Base-by-base conservation (phyloP, 2,329 filamentous ascomycete species). In the Malbranchea zuffiana region DNA sequence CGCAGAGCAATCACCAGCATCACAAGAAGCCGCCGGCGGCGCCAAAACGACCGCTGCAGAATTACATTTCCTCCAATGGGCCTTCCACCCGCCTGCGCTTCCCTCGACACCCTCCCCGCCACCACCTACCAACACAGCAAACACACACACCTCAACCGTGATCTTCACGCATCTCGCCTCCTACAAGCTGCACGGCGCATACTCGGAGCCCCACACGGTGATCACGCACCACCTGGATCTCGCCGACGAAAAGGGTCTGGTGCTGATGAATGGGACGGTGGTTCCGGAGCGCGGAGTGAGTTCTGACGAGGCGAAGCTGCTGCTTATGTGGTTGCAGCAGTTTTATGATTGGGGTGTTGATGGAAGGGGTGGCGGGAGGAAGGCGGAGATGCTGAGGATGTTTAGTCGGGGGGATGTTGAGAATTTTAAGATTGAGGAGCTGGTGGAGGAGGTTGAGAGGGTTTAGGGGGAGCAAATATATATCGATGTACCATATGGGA, bases 41-140 rank as follows among this genome's bases (percentile, higher is more conserved):
- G 84, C 83, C 35, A 83, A 84, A 26, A 56, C 45, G 28, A 60
- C 50, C 13, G 53, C 51, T 32, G 84, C 86, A 31, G 90, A 96
- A 60, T 86, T 98, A 30, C 90, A 98, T 62, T 94, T 93, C 60
- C 63, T 98, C 44, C 88, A 98, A 62, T 98, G 92, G 85, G 82
- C 82, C 0, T 95, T 94, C 61, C 87, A 93, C 42, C 71, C 77
- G 0, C 66, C 69, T 2, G 62, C 69, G 1, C 44, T 46, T 4
- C 40, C 44, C n/a, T 30, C 44, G 6, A 29, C 43, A 2, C 32
- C 43, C 2, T 53, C 51, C 13, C 32, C 47, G 4, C 43, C 47
- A 8, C 37, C 39, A 4, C 38, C 51, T 1, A 42, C 50, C 3
- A 41, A 47, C 3, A 72, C 64, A 20, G 63, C 61, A 15, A 65